Evolutionary conservation across 345 rosid genomes (phyloP).

Genomic region (Nasturtium officinale): DNA sequence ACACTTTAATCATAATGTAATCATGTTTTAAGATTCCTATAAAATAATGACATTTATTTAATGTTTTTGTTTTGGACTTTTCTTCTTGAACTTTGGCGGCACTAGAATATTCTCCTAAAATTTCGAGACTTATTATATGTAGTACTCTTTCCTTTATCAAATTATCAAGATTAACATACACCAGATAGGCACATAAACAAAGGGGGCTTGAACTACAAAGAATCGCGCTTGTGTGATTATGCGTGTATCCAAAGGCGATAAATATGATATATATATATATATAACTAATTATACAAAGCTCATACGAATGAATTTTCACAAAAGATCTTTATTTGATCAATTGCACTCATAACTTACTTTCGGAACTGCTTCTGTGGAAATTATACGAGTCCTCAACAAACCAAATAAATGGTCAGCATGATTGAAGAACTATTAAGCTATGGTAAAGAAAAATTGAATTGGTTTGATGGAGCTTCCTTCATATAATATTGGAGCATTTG

Average conservation of each 20-base stretch:
- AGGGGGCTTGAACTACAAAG: not conserved
- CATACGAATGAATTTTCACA: not conserved
- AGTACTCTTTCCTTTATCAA: conserved; percentile 13
- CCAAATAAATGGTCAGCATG: too few relatives aligned
- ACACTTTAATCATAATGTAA: conserved; percentile 90
- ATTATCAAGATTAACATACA: conserved; percentile 23
- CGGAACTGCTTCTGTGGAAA: too few relatives aligned
- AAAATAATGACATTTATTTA: conserved; percentile 43
- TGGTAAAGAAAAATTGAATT: too few relatives aligned
- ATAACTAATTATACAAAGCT: not conserved
- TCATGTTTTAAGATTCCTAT: conserved; percentile 54
- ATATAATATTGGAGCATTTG: too few relatives aligned
- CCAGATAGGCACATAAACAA: not conserved
- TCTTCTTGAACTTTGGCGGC: conserved; percentile 90
- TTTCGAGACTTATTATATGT: conserved; percentile 45
- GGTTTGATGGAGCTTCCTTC: too few relatives aligned
- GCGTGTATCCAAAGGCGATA: conserved; percentile 6
- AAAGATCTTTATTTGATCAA: not conserved
- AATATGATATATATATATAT: not conserved
- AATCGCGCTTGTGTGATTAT: conserved; percentile 21
- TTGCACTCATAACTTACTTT: too few relatives aligned
- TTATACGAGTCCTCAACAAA: too few relatives aligned
- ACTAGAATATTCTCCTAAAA: conserved; percentile 84
- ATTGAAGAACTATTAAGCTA: too few relatives aligned
- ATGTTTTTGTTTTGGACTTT: conserved; percentile 63